Percentiles rank a stretch among this genome's conserved stretches.
Evolutionary conservation across 805 yeast genomes (phyloP).

Genomic region (Saturnispora besseyi): DNA sequence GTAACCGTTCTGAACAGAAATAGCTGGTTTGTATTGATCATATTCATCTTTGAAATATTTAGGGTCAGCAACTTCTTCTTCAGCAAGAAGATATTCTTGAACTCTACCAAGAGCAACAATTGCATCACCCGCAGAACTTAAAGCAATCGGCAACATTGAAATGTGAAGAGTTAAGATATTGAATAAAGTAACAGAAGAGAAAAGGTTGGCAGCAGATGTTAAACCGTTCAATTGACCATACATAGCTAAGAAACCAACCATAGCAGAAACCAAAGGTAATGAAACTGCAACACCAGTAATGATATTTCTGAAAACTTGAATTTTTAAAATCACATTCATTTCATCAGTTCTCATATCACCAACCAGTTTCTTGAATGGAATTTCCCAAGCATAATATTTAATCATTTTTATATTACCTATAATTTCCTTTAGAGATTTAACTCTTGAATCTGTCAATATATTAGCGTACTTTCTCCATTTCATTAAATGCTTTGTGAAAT

Average conservation of each 20-base stretch:
- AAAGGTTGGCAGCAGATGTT: conserved; percentile 51
- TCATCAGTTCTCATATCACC: conserved; percentile 50
- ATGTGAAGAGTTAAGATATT: conserved; percentile 52
- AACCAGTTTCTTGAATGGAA: conserved; percentile 56
- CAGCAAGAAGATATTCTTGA: conserved; percentile 40
- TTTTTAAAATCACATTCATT: conserved; percentile 47
- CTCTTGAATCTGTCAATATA: conserved; percentile 65
- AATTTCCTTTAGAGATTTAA: conserved; percentile 68
- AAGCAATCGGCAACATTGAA: conserved; percentile 61
- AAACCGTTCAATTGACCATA: conserved; percentile 30
- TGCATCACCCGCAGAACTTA: conserved; percentile 63
- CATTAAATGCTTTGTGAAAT: conserved; percentile 44
- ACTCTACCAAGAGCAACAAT: conserved; percentile 54
- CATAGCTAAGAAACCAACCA: conserved; percentile 42
- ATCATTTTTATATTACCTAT: conserved; percentile 70
- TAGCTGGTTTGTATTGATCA: conserved; percentile 28
- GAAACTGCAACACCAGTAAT: conserved; percentile 59
- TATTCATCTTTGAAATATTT: conserved; percentile 12
- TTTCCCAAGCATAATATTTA: conserved; percentile 89
- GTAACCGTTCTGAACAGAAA: conserved; percentile 42
- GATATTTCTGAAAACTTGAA: conserved; percentile 57
- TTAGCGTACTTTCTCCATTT: conserved; percentile 48
- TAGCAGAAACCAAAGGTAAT: conserved; percentile 62
- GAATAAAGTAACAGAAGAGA: conserved; percentile 64
- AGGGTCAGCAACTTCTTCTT: conserved; percentile 27